Evolutionary conservation across 2,329 filamentous ascomycete species (phyloP), one percentile per base, ranked within the genome.

Genomic region (Penicillium sp.): DNA sequence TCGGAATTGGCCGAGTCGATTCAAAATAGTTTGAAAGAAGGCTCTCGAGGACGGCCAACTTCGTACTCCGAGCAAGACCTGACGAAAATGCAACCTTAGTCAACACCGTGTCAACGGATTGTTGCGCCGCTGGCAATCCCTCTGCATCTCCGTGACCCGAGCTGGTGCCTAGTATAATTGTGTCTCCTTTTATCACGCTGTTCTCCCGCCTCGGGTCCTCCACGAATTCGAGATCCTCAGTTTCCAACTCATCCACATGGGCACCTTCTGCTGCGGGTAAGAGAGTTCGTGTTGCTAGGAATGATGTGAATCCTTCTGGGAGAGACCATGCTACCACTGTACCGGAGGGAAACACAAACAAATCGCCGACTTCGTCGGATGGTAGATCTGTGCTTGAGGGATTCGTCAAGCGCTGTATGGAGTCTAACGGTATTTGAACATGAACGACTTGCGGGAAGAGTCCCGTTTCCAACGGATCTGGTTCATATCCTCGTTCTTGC

Each of bases 21-120:
- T 89, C 82, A 60, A 97, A 90, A 70, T 97, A 97, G 45, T 82
- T 80, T 35, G 81, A 83, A 15, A 97, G 77, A 33, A 88, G 80
- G 45, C 82, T 85, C 69, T 98, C 93, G 21, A 98, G 79, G 3
- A 95, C 88, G 33, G 89, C 91, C 12, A 98, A 79, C 68, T 97
- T 97, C 6, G 93, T 96, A 61, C 86, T 93, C 47, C 93, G 80
- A 5, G 93, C 91, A 9, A 98, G 79, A 2, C 91, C 91, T 0
- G 89, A 96, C 0, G 91, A 96, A 69, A 97, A 97, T 38, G 93
- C 93, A 54, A 97, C 91, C 66, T 97, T 96, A 59, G 90, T 89
- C 13, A 96, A 77, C 2, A 91, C 87, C 0, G 77, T 80, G 58
- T 83, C 78, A 29, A 80, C 70, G 49, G 60, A 69, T 56, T 69